Base-by-base conservation (phyloP, 176 grass and related monocot genomes). In the Carex parvula region DNA sequence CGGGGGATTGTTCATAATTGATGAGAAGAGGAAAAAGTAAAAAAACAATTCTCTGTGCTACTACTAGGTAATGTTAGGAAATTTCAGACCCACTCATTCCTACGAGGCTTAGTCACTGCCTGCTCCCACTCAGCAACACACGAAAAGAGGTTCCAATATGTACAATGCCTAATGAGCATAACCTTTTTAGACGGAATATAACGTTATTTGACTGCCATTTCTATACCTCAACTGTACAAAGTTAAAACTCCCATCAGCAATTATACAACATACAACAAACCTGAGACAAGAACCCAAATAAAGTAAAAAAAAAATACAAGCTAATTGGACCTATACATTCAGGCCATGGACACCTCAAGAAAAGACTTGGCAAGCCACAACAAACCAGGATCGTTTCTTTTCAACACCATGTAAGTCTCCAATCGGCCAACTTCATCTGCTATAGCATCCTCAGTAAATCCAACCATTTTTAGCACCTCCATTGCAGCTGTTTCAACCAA, bases 321-420 rank as follows among this genome's bases (percentile, higher is more conserved):
- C 61, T 66, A 8, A 8, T 60, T 44, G 30, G 13, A 62, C 57
- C 57, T 35, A 73, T 70, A 48, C 24, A 86, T 12, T 93, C 84
- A 95, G 84, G 85, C 89, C 78, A 94, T 84, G 20, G 88, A 90
- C 20, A 99, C 71, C 85, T 99, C 96, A 41, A 99, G 89, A 30
- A 90, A 99, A 41, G 93, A 92, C 39, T 95, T 99, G 14, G 90
- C 96, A 18, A 99, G 90, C 96, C 93, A 94, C 69, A 95, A 50
- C 85, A 99, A 88, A 17, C 93, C 93, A 79, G 91, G 96, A 86
- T 95, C 93, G 1, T 99, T 94, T 79, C 96, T 95, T 86, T 91
- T 99, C 90, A 99, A 60, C 21, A 99, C 88, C 85, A 99, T 29
- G 77, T 92, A 95, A 12, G 91, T 87, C 57, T 99, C 96, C 0